Evolutionary conservation across 345 rosid genomes (phyloP), one percentile per base, ranked within the genome.

Genomic region (Geranium rotundifolium): DNA sequence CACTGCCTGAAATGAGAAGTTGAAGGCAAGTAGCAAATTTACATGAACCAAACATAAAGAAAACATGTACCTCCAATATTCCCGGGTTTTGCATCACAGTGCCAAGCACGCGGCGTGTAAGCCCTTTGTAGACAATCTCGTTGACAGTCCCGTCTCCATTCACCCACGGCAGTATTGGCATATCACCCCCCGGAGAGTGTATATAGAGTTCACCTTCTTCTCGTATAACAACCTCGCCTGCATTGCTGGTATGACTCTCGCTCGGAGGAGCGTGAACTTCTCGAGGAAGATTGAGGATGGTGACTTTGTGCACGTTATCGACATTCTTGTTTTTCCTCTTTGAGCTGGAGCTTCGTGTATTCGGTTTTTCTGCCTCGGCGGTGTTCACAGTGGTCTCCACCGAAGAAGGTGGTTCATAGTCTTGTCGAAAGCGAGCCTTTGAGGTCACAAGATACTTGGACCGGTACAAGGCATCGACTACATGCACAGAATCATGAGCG

Each of bases 81-180:
- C 96, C 97, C 66, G 97, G 96, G 76, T 83, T 82, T 77, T 81
- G 91, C 97, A 90, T 81, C 75, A 88, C 90, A 5, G 76, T 82
- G 18, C 97, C 97, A 71, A 93, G 84, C 74, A 86, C 75, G 62
- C 86, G 90, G 34, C 95, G 96, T 31, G 83, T 34, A 60, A 93
- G 90, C 68, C 95, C 99, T 74, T 76, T 70, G 68, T 81, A 88
- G 54, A 90, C 86, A 56, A 62, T 59, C 58, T 59, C 81, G 69
- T 93, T 93, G 71, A 81, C 67, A 37, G 87, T 83, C 62, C 95
- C 96, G 79, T 93, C 90, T 65, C 90, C 97, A 73, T 90, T 90
- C 63, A 90, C 72, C 99, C 99, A 93, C 59, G 97, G 99, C 59
- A 72, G 74, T 76, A 93, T 83, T 37, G 92, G 96, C 62, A 78